These are phyloP conservation scores for Arachnomyces sp. DNA, from an alignment of 2,329 filamentous ascomycete genomes.

Conservation along the genomic window DNA sequence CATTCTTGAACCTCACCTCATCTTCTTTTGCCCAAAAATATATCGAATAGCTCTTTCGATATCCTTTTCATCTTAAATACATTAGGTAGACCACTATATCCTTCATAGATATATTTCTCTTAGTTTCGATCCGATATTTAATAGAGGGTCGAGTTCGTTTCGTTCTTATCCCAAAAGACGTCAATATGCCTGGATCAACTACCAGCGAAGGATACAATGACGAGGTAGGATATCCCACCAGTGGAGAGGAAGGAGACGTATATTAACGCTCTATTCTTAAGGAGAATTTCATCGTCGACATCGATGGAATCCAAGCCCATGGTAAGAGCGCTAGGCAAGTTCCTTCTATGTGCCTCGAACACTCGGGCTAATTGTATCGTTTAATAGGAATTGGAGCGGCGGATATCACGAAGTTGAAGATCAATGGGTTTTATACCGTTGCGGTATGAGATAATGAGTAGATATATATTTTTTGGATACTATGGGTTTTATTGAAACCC, in stretches of 20 bases:
- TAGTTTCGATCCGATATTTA: too few species aligned
- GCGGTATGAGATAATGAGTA: conserved; percentile 37
- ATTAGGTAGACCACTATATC: too few species aligned
- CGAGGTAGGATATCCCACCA: conserved; percentile 31
- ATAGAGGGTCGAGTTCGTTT: not conserved
- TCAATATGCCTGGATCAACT: conserved; percentile 45
- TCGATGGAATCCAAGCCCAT: conserved; percentile 58
- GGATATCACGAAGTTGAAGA: conserved; percentile 58
- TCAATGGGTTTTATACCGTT: conserved; percentile 55
- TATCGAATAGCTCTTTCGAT: too few species aligned
- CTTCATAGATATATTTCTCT: too few species aligned
- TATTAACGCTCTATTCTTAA: conserved; percentile 11
- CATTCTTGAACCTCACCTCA: too few species aligned
- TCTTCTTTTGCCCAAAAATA: too few species aligned
- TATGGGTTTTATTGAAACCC: not conserved
- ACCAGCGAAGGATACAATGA: conserved; percentile 44
- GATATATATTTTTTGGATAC: not conserved
- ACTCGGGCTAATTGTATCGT: conserved; percentile 5
- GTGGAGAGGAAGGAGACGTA: not conserved
- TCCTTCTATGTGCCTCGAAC: not conserved
- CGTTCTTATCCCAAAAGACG: not conserved
- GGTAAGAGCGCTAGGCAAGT: conserved; percentile 32
- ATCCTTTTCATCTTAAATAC: not conserved
- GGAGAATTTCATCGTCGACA: conserved; percentile 54
- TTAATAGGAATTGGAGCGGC: conserved; percentile 51